These are phyloP conservation scores for Monascus purpureus DNA, from an alignment of 495 filamentous ascomycete genomes.

Conservation along the genomic window DNA sequence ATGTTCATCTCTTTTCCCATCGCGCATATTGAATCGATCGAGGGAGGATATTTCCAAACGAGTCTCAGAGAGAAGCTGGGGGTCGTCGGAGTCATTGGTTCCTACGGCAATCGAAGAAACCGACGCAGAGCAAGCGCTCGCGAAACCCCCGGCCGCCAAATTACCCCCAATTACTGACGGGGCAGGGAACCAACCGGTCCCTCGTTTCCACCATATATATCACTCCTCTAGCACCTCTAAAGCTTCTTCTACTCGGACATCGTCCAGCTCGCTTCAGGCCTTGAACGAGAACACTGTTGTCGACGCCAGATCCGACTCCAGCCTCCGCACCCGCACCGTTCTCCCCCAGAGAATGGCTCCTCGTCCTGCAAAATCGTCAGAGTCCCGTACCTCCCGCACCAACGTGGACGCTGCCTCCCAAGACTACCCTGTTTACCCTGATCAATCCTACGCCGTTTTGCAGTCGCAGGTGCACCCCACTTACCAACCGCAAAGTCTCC, in stretches of 20 bases:
- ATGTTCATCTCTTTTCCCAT: background rate
- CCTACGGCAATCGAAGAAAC: slow-evolving; percentile 11
- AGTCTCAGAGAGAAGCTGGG: slow-evolving; percentile 10
- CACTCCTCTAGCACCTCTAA: slow-evolving; percentile 20
- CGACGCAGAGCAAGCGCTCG: slow-evolving; percentile 11
- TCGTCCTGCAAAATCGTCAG: slow-evolving; percentile 11
- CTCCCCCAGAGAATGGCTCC: slow-evolving; percentile 15
- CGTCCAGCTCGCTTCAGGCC: slow-evolving; percentile 32
- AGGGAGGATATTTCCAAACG: slow-evolving; percentile 5
- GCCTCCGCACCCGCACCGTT: slow-evolving; percentile 11
- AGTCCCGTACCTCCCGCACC: slow-evolving; percentile 5
- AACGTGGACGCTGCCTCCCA: slow-evolving; percentile 1
- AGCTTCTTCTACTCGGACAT: slow-evolving; percentile 28
- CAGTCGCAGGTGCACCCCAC: slow-evolving; percentile 36
- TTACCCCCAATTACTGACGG: slow-evolving; percentile 11
- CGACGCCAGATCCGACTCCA: slow-evolving; percentile 25
- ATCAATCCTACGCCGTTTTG: slow-evolving; percentile 38
- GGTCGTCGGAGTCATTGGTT: slow-evolving; percentile 9
- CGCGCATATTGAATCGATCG: background rate
- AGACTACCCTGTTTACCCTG: slow-evolving; percentile 38
- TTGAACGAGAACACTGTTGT: slow-evolving; percentile 31
- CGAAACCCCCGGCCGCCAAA: slow-evolving; percentile 18
- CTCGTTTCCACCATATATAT: slow-evolving; percentile 27
- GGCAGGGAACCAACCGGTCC: slow-evolving; percentile 18
- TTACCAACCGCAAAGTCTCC: slow-evolving; percentile 24